Percentiles rank a stretch among this genome's conserved stretches.
Conservation (phyloP, 345 rosid genomes). For the Eucalyptus sp. region DNA sequence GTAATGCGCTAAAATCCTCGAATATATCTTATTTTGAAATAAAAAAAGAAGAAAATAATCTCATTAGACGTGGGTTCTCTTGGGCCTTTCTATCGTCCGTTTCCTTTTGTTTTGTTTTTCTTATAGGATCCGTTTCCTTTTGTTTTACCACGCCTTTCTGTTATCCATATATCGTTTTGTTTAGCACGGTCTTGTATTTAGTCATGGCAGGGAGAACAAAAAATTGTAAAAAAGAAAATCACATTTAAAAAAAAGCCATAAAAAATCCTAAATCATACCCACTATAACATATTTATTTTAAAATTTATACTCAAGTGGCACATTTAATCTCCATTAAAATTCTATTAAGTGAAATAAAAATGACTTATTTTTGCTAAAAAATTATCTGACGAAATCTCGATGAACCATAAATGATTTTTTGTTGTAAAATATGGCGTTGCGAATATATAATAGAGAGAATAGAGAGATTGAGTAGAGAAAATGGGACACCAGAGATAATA, state of each 20-base stretch:
- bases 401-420: accelerated
- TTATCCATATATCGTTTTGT: background rate
- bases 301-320: no score
- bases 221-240: background rate
- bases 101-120: no score
- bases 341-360: background rate
- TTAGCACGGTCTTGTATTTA: background rate
- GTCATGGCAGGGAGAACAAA: background rate
- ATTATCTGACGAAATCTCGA: accelerated
- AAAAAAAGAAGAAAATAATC: background rate
- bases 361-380: no score
- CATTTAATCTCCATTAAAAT: no score
- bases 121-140: background rate
- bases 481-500: no score
- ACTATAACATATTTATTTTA: background rate
- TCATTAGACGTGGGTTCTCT: background rate
- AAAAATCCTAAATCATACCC: background rate
- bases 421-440: no score
- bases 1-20: background rate
- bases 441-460: no score
- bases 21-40: background rate
- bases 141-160: background rate
- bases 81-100: background rate
- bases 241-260: background rate
- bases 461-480: no score